Evolutionary conservation across 1,284 basidiomycete genomes (phyloP).

Genomic region (Coniferiporia sulphurascens): DNA sequence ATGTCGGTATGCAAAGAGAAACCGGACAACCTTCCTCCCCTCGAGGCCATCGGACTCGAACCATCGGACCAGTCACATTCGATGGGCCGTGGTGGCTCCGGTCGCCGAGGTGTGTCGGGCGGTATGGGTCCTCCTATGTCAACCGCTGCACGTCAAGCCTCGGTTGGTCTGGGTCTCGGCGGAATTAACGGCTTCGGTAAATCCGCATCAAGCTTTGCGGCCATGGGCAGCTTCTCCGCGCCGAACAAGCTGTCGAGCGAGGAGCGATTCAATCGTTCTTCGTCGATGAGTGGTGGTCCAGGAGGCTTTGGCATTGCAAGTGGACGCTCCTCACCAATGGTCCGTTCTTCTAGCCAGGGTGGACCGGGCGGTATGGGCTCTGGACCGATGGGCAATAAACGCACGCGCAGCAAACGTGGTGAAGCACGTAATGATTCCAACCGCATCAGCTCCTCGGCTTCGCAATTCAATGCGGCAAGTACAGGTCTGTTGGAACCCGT

Average conservation of each 20-base stretch:
- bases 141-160: conserved; percentile 41
- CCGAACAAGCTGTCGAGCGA: conserved; percentile 62
- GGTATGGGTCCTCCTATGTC: conserved; percentile 34
- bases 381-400: conserved; percentile 46
- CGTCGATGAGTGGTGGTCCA: conserved; percentile 41
- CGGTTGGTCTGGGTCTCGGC: conserved; percentile 54
- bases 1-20: conserved; percentile 95
- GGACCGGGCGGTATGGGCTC: conserved; percentile 34
- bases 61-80: conserved; percentile 54
- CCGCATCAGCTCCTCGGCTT: conserved; percentile 18
- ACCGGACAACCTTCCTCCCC: conserved; percentile 83
- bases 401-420: conserved; percentile 71
- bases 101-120: conserved; percentile 44
- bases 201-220: conserved; percentile 22
- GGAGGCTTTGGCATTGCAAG: conserved; percentile 38
- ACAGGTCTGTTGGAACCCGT: conserved; percentile 51
- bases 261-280: conserved; percentile 60
- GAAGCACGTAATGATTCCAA: conserved; percentile 50
- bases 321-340: conserved; percentile 52
- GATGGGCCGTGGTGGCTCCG: conserved; percentile 59
- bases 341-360: conserved; percentile 74
- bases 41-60: conserved; percentile 91
- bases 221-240: conserved; percentile 75
- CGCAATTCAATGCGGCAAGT: conserved; percentile 8
- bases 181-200: conserved; percentile 35